Evolutionary conservation across 2,329 filamentous ascomycete genomes (phyloP).

Genomic region (Xylaria hypoxylon): DNA sequence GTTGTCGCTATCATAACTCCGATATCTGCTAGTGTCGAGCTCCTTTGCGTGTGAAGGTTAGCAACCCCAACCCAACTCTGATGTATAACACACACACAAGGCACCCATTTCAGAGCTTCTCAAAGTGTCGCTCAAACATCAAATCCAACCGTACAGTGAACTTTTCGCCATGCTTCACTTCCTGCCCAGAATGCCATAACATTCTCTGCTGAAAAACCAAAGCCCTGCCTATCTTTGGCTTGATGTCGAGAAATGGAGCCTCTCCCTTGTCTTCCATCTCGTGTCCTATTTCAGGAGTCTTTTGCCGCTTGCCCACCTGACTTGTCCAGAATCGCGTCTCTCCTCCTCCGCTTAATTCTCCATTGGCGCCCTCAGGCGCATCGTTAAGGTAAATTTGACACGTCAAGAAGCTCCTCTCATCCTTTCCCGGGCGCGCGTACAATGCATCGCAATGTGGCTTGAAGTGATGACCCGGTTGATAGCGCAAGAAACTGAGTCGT

Average conservation of each 20-base stretch:
- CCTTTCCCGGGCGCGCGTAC: conserved; percentile 39
- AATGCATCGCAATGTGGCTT: conserved; percentile 54
- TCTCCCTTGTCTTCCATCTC: conserved; percentile 26
- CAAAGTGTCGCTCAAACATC: conserved; percentile 46
- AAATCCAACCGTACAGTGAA: conserved; percentile 50
- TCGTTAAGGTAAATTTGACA: conserved; percentile 50
- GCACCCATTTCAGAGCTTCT: conserved; percentile 26
- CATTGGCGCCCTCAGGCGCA: conserved; percentile 34
- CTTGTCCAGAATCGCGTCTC: conserved; percentile 47
- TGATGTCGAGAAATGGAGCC: conserved; percentile 46
- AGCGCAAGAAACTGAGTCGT: conserved; percentile 69
- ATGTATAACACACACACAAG: no score
- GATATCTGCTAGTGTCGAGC: no score
- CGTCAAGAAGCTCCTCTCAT: conserved; percentile 50
- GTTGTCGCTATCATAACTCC: no score
- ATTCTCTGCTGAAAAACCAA: conserved; percentile 51
- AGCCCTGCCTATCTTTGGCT: conserved; percentile 48
- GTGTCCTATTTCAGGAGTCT: conserved; percentile 35
- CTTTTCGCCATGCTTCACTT: conserved; percentile 49
- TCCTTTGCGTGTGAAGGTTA: neutral
- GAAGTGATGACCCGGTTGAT: conserved; percentile 70
- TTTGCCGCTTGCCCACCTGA: conserved; percentile 44
- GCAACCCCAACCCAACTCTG: no score
- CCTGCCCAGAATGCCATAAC: conserved; percentile 51
- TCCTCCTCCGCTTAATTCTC: conserved; percentile 36